A percentile compares a stretch with the other conserved stretches of the same genome.
Evolutionary conservation across 768 basidiomycete species (phyloP).

Genomic region (Tylopilus sp.): DNA sequence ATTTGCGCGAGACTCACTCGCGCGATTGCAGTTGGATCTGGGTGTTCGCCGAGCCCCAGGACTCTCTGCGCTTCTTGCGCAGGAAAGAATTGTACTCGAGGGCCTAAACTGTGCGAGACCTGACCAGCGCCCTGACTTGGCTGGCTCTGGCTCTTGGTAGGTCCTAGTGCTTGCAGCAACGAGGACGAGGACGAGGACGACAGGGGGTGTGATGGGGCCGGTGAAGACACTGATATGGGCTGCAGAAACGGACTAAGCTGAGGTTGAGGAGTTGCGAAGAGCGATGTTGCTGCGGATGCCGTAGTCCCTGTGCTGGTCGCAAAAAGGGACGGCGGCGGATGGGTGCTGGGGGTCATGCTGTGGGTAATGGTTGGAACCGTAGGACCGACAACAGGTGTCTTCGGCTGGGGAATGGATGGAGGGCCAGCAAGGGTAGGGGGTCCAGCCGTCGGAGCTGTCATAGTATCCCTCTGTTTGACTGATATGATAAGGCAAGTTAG

Average conservation of each 20-base stretch:
- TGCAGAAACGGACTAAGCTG: slow-evolving; percentile 31
- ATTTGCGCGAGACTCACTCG: slow-evolving; percentile 71
- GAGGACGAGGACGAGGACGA: slow-evolving; percentile 22
- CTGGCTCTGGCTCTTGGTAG: slow-evolving; percentile 9
- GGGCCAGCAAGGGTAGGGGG: slow-evolving; percentile 10
- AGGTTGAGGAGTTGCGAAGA: slow-evolving; percentile 23
- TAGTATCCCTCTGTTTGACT: slow-evolving; percentile 26
- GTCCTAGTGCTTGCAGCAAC: slow-evolving; percentile 25
- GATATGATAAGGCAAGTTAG: slow-evolving; percentile 5
- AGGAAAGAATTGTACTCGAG: slow-evolving; percentile 46
- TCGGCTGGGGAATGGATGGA: slow-evolving; percentile 10
- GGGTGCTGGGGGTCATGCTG: slow-evolving; percentile 33
- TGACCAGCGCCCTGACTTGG: slow-evolving; percentile 3
- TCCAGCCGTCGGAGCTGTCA: slow-evolving; percentile 8
- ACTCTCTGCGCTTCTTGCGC: slow-evolving; percentile 54
- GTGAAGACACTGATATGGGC: slow-evolving; percentile 13
- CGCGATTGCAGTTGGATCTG: slow-evolving; percentile 53
- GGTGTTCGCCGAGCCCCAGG: slow-evolving; percentile 39
- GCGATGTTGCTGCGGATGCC: slow-evolving; percentile 10
- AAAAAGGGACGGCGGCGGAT: slow-evolving; percentile 29
- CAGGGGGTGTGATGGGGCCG: slow-evolving; percentile 17
- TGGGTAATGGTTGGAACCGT: slow-evolving; percentile 12
- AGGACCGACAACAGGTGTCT: slow-evolving; percentile 18
- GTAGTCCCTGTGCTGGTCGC: slow-evolving; percentile 16
- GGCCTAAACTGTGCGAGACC: slow-evolving; percentile 4